Conservation (phyloP, 2,329 filamentous ascomycete genomes). For the Cladophialophora carrionii region DNA sequence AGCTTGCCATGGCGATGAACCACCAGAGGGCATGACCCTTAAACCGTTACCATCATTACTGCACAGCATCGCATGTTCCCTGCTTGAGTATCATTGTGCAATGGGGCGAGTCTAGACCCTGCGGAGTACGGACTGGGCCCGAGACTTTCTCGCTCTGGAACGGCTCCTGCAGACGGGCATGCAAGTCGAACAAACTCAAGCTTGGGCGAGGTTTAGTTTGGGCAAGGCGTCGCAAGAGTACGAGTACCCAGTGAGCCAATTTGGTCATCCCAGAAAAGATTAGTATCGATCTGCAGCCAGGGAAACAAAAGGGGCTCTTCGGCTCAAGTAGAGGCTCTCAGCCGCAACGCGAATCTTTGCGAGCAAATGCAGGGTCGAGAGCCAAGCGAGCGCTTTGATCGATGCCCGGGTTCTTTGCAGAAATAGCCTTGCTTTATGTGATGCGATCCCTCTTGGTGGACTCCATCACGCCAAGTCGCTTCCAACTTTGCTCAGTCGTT, state of each 20-base stretch:
- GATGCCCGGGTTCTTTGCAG: background rate
- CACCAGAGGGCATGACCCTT: background rate
- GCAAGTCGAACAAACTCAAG: constrained; percentile 3
- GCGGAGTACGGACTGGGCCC: background rate
- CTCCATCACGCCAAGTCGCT: background rate
- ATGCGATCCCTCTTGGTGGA: background rate
- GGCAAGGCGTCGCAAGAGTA: too few species aligned
- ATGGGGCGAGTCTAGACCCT: constrained; percentile 12
- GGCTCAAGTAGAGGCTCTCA: background rate
- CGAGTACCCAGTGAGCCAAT: too few species aligned
- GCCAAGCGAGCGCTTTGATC: background rate
- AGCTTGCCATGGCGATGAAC: background rate
- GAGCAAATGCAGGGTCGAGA: background rate
- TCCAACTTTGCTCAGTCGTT: background rate
- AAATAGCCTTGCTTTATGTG: background rate
- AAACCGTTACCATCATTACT: background rate
- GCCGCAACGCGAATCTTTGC: background rate
- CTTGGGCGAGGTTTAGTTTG: background rate
- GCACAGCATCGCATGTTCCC: background rate
- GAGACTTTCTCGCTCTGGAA: constrained; percentile 6
- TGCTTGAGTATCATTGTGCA: background rate
- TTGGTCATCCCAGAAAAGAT: background rate
- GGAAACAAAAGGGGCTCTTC: background rate
- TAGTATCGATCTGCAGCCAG: background rate
- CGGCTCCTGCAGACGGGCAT: constrained; percentile 3